These are phyloP conservation scores for Apiospora aurea DNA, from an alignment of 2,329 filamentous ascomycete genomes.

Conservation along the genomic window DNA sequence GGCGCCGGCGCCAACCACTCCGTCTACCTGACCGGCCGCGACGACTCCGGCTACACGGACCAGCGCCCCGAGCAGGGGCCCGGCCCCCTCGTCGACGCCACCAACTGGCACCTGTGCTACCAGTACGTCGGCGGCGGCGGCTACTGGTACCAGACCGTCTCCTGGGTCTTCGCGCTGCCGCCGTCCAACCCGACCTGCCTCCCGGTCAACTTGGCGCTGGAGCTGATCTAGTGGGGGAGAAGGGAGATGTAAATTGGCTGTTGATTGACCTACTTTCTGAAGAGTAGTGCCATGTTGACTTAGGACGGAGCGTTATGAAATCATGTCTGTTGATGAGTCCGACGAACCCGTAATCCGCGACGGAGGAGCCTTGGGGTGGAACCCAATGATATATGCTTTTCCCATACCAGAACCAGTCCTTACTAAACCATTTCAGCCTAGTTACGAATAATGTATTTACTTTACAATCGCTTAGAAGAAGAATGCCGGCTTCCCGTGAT, in stretches of 20 bases:
- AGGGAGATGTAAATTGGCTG: background rate
- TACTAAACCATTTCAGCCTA: background rate
- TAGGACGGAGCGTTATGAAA: background rate
- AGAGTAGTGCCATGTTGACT: background rate
- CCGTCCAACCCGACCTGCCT: slow-evolving; percentile 38
- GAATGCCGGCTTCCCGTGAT: background rate
- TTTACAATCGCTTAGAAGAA: background rate
- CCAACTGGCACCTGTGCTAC: slow-evolving; percentile 37
- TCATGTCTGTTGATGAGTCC: background rate
- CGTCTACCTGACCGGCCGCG: slow-evolving; percentile 34
- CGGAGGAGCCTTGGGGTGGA: background rate
- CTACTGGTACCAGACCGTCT: slow-evolving; percentile 37
- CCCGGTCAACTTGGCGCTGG: slow-evolving; percentile 33
- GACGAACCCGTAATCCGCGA: background rate
- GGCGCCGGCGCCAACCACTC: slow-evolving; percentile 26
- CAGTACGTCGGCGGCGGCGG: slow-evolving; percentile 33
- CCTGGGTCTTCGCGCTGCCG: slow-evolving; percentile 35
- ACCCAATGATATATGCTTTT: background rate
- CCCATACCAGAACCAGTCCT: background rate
- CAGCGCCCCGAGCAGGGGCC: slow-evolving; percentile 26
- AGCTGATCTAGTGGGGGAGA: slow-evolving; percentile 17
- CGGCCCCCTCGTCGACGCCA: slow-evolving; percentile 25
- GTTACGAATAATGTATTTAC: background rate
- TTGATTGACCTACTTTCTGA: background rate
- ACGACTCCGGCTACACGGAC: slow-evolving; percentile 34